These are phyloP conservation scores for Mycena maculata DNA, from an alignment of 768 basidiomycete species.

Conservation along the genomic window DNA sequence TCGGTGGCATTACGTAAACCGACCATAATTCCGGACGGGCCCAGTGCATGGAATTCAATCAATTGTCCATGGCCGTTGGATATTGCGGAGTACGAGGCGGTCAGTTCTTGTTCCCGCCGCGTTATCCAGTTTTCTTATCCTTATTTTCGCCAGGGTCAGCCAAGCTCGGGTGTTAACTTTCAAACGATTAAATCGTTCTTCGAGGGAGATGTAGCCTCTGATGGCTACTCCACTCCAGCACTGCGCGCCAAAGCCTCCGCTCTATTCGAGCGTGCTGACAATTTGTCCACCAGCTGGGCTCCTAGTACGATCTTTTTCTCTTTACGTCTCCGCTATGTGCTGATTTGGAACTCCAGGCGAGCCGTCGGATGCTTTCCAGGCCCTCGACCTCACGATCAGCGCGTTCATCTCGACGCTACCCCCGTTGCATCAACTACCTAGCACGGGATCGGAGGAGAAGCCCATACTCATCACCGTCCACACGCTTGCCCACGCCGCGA, in stretches of 20 bases:
- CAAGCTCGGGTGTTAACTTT: conserved; percentile 61
- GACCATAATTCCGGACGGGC: conserved; percentile 71
- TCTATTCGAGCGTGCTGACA: conserved; percentile 75
- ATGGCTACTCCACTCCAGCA: conserved; percentile 71
- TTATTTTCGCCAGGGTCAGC: conserved; percentile 61
- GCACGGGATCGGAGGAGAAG: conserved; percentile 66
- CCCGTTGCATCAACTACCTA: conserved; percentile 72
- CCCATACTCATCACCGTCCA: conserved; percentile 69
- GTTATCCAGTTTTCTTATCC: conserved; percentile 24
- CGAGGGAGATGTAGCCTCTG: conserved; percentile 64
- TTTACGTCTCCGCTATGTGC: conserved; percentile 18
- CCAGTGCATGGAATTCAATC: conserved; percentile 67
- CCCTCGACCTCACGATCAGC: conserved; percentile 71
- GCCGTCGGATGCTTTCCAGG: conserved; percentile 58
- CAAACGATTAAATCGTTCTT: conserved; percentile 75
- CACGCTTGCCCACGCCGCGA: conserved; percentile 73
- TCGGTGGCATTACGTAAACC: conserved; percentile 79
- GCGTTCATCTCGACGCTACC: conserved; percentile 74
- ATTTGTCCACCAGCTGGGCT: conserved; percentile 70
- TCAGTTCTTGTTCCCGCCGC: conserved; percentile 38
- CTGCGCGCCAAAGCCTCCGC: conserved; percentile 83
- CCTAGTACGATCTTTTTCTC: conserved; percentile 54
- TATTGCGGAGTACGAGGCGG: conserved; percentile 78
- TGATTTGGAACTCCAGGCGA: conserved; percentile 48
- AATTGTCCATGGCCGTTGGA: conserved; percentile 83